These are phyloP conservation scores for Lineolata rhizophorae DNA, from an alignment of 495 filamentous ascomycete genomes.

Conservation along the genomic window DNA sequence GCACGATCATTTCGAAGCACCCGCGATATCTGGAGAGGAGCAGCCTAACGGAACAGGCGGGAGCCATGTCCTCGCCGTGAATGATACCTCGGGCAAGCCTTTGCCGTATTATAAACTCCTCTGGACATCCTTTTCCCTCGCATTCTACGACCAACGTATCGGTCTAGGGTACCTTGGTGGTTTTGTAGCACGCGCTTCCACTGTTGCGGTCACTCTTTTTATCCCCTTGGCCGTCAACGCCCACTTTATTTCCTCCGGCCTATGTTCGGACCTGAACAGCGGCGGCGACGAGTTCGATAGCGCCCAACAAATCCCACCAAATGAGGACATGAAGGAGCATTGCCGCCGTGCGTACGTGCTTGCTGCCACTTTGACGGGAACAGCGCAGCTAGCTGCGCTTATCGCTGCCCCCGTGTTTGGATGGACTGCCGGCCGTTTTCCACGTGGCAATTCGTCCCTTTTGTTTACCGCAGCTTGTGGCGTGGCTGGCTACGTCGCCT, in stretches of 20 bases:
- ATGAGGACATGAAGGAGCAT: slow-evolving; percentile 59
- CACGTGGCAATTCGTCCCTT: slow-evolving; percentile 48
- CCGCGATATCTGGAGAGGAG: no score
- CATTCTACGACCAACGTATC: slow-evolving; percentile 51
- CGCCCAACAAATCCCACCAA: no score
- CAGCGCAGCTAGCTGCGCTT: slow-evolving; percentile 69
- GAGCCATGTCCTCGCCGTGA: no score
- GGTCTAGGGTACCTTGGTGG: slow-evolving; percentile 78
- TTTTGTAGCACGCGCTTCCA: slow-evolving; percentile 89
- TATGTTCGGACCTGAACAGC: slow-evolving; percentile 36
- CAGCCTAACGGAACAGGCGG: no score
- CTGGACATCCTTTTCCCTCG: slow-evolving; percentile 44
- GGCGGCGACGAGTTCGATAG: slow-evolving; percentile 23
- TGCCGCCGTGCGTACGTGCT: slow-evolving; percentile 72
- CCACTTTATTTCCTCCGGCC: slow-evolving; percentile 64
- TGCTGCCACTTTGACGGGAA: slow-evolving; percentile 63
- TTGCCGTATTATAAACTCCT: slow-evolving; percentile 22
- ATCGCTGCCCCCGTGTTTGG: slow-evolving; percentile 74
- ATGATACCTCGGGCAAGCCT: background rate
- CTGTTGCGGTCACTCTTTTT: slow-evolving; percentile 84
- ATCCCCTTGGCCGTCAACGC: slow-evolving; percentile 79
- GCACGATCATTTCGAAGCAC: no score
- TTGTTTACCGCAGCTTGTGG: slow-evolving; percentile 47
- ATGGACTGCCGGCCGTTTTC: slow-evolving; percentile 41
- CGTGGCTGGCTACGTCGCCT: slow-evolving; percentile 49